Conservation (phyloP, 306 rosid genomes). For the barrel medic (Medicago truncatula) region MtrunA17r5.0-ANR NC_053045.1:49839501-49840000, state of each 20-base stretch:
- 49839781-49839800: slow-evolving; percentile 98
- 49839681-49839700: slow-evolving; percentile 95
- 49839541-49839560: not conserved
- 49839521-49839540: not conserved
- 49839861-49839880: slow-evolving; percentile 33
- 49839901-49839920: slow-evolving; percentile 1
- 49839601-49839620: not conserved
- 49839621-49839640: slow-evolving; percentile 19
- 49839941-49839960: not conserved
- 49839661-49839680: slow-evolving; percentile 63
- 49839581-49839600: not conserved
- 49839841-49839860: slow-evolving; percentile 26
- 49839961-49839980: slow-evolving; percentile 4
- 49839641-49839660: slow-evolving; percentile 26
- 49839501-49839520: not conserved
- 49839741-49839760: slow-evolving; percentile 97
- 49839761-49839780: slow-evolving; percentile 96
- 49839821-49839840: slow-evolving; percentile 88
- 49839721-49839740: slow-evolving; percentile 98
- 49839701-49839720: slow-evolving; percentile 92
- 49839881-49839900: slow-evolving; percentile 26
- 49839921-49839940: not conserved
- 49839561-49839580: slow-evolving; percentile 31
- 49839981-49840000: not conserved
- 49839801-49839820: slow-evolving; percentile 83